These are phyloP conservation scores for Diaporthe nobilis DNA, from an alignment of 2,329 filamentous ascomycete species.

Conservation along the genomic window DNA sequence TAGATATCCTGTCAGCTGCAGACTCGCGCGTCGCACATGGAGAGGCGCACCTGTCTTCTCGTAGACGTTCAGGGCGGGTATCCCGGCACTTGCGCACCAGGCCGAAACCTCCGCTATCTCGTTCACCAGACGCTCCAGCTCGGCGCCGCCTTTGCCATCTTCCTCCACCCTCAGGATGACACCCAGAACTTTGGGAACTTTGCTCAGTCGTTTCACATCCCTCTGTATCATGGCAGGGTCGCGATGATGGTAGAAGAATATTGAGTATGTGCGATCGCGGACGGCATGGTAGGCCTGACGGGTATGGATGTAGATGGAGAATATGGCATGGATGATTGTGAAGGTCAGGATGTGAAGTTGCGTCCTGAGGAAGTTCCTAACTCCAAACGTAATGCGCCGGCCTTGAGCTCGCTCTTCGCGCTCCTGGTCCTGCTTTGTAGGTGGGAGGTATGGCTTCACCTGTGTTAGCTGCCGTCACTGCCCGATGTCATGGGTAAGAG, in stretches of 20 bases:
- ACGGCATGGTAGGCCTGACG: constrained; percentile 85
- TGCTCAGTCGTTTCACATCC: constrained; percentile 82
- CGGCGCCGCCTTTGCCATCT: constrained; percentile 77
- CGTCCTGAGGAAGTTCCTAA: constrained; percentile 72
- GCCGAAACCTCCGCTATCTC: constrained; percentile 93
- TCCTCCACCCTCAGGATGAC: constrained; percentile 84
- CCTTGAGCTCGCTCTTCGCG: constrained; percentile 43
- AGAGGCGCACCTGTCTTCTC: constrained; percentile 82
- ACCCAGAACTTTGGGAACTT: constrained; percentile 88
- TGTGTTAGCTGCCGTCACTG: constrained; percentile 46
- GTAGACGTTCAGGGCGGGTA: constrained; percentile 90
- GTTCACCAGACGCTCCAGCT: constrained; percentile 86
- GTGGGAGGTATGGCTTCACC: constrained; percentile 54
- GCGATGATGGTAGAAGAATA: constrained; percentile 95
- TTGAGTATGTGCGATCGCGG: constrained; percentile 81
- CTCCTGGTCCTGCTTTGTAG: constrained; percentile 50
- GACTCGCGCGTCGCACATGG: neutral
- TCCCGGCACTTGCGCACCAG: constrained; percentile 92
- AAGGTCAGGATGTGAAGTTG: constrained; percentile 78
- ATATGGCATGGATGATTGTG: constrained; percentile 81
- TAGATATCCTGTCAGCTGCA: constrained; percentile 55
- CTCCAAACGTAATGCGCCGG: constrained; percentile 56
- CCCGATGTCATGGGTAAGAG: constrained; percentile 10
- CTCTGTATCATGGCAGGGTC: constrained; percentile 92
- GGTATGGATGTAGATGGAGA: constrained; percentile 88